phyloP scores from a whole-genome alignment of 805 yeast genomes.

The Torulaspora quercuum region DNA sequence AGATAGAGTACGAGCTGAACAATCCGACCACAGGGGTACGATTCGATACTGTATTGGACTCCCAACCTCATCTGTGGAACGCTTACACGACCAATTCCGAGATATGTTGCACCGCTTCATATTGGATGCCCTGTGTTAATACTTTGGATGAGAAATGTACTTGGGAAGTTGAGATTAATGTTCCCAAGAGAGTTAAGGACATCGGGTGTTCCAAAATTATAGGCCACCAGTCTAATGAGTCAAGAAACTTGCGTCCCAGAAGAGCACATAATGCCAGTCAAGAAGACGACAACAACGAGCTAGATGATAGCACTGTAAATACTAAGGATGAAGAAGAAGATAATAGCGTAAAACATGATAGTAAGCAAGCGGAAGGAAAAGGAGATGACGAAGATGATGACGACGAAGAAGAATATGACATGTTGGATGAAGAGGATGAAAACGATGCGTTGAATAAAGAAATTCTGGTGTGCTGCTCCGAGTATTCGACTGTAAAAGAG shows the following conservation, averaged over 20 bases:
- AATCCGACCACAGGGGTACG: slow-evolving; percentile 72
- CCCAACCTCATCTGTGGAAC: slow-evolving; percentile 57
- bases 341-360: slow-evolving; percentile 7
- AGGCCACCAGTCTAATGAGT: slow-evolving; percentile 30
- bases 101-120: slow-evolving; percentile 74
- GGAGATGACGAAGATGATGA: slow-evolving; percentile 32
- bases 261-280: not conserved
- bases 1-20: slow-evolving; percentile 59
- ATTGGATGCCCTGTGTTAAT: slow-evolving; percentile 98
- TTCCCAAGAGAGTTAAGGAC: slow-evolving; percentile 76
- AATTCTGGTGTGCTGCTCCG: slow-evolving; percentile 66
- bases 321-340: slow-evolving; percentile 1
- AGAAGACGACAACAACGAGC: not conserved
- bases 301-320: not conserved
- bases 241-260: slow-evolving; percentile 4
- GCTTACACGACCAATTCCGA: slow-evolving; percentile 83
- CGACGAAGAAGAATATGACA: slow-evolving; percentile 39
- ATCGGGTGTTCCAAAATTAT: slow-evolving; percentile 44
- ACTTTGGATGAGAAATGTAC: slow-evolving; percentile 82
- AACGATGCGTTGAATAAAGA: slow-evolving; percentile 41
- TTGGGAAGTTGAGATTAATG: slow-evolving; percentile 86
- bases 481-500: slow-evolving; percentile 60
- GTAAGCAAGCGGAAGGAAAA: slow-evolving; percentile 11
- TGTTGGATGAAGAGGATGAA: slow-evolving; percentile 34
- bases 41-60: slow-evolving; percentile 49